These are phyloP conservation scores for Gossypium australe DNA, from an alignment of 345 rosid genomes.

Conservation along the genomic window DNA sequence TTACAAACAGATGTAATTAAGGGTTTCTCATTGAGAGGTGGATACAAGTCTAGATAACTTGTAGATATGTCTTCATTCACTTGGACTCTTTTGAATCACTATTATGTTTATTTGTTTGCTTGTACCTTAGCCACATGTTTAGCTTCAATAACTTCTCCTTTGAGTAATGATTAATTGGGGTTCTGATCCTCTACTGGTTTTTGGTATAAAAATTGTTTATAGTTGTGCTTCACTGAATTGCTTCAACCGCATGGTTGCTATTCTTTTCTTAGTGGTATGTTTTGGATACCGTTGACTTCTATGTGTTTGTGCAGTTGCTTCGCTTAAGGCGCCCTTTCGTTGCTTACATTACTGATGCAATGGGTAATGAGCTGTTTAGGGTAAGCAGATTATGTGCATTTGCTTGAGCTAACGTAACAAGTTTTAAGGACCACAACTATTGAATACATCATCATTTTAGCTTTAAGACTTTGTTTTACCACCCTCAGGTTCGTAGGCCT, in stretches of 20 bases:
- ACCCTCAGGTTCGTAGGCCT: slow-evolving; percentile 81
- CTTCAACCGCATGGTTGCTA: background rate
- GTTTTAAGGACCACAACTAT: slow-evolving; percentile 6
- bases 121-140: background rate
- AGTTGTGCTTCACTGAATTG: background rate
- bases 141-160: background rate
- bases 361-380: slow-evolving; percentile 75
- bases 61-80: background rate
- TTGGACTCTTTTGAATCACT: background rate
- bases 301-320: slow-evolving; percentile 49
- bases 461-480: slow-evolving; percentile 19
- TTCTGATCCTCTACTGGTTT: background rate
- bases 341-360: slow-evolving; percentile 67
- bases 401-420: slow-evolving; percentile 4
- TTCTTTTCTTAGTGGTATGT: background rate
- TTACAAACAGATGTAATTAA: background rate
- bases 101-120: background rate
- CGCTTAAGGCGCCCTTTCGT: slow-evolving; percentile 86
- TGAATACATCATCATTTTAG: slow-evolving; percentile 20
- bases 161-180: background rate
- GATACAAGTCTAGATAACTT: background rate
- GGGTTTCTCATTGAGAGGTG: background rate
- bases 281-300: background rate
- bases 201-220: background rate
- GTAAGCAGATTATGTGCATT: slow-evolving; percentile 35